Base-by-base conservation (phyloP, 345 rosid genomes). In the Combretum micranthum region DNA sequence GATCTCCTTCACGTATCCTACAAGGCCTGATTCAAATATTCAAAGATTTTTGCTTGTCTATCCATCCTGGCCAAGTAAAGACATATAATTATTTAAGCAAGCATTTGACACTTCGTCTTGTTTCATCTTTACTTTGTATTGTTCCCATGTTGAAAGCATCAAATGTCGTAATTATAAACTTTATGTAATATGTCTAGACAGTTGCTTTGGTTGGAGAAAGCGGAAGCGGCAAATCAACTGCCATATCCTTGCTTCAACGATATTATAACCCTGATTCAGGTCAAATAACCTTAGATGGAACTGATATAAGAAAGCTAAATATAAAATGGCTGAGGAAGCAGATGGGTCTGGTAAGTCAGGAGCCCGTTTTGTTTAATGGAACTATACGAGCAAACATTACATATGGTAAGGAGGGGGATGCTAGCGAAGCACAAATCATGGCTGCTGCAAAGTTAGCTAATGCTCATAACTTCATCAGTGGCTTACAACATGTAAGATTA, bases 191-290 rank as follows among this genome's bases (percentile, higher is more conserved):
- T 32, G 39, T 32, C 37, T 66, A 72, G 80, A 66, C 69, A 14
- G 73, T 61, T 46, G 83, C 80, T 52, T 48, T 69, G 42, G 77
- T 78, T 49, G 83, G 83, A 25, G 83, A 69, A 21, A 78, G 83
- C 21, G 77, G 83, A n/a, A 63, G 73, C 20, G 73, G 75, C 11
- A 75, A 69, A 64, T 78, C 75, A 19, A 72, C 75, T 0, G 65
- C 64, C 13, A 64, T 67, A 12, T 60, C 83, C 17, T 22, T 67
- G 53, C 50, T 78, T 61, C 75, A 63, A 18, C 69, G 83, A 59
- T 78, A 72, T 42, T 75, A 75, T 10, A 68, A 78, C 50, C 75
- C 75, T 0, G 65, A 66, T 48, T 75, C 75, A 2, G 83, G 83
- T 47, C 56, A 44, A 13, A 69, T 75, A 48, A 72, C 80, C 13